Base-by-base conservation (phyloP, 768 basidiomycete species). In the Psilocybe sp. region DNA sequence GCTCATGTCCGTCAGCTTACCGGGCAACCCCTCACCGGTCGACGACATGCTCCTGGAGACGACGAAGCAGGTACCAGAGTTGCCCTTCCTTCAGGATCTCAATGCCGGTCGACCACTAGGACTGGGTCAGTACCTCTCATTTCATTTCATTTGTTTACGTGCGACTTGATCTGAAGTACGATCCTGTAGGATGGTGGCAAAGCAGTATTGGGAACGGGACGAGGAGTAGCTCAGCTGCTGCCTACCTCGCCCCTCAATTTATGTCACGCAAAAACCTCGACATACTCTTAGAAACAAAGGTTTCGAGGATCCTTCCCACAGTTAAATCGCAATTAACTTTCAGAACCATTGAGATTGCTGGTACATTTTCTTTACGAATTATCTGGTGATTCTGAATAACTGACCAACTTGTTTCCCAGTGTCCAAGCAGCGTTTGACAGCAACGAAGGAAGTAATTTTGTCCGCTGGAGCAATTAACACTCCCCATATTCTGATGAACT, bases 391-490 rank as follows among this genome's bases (percentile, higher is more conserved):
- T 28, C 7, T n/a, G n/a, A n/a, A n/a, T 28, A 28, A 7, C 23
- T 28, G 23, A 28, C 23, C 23, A 7, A 28, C 23, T 28, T 28
- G 23, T 7, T 28, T 7, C 23, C 23, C 23, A 28, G 23, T 28
- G 23, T 28, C 23, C 23, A 28, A 28, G 23, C 3, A 3, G 23
- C 23, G 23, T 28, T 28, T 28, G 23, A 28, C 23, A 28, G 83
- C 81, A 0, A 60, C 57, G 47, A 80, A 78, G 52, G 84, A 85
- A 56, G 68, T 85, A 47, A 70, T 85, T 12, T 55, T 85, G 5
- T 64, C 64, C 0, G 68, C 67, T 14, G 74, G 74, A 1, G 40
- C 67, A 2, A 55, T 73, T 34, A 68, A 65, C 5, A 72, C 72
- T 2, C 68, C 72, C 0, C 64, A 68, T 2, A 61, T 73, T 28